A percentile compares a stretch with the other conserved stretches of the same genome.
These are phyloP conservation scores for Aspergillus hortae DNA, from an alignment of 2,329 filamentous ascomycete species.

Conservation along the genomic window DNA sequence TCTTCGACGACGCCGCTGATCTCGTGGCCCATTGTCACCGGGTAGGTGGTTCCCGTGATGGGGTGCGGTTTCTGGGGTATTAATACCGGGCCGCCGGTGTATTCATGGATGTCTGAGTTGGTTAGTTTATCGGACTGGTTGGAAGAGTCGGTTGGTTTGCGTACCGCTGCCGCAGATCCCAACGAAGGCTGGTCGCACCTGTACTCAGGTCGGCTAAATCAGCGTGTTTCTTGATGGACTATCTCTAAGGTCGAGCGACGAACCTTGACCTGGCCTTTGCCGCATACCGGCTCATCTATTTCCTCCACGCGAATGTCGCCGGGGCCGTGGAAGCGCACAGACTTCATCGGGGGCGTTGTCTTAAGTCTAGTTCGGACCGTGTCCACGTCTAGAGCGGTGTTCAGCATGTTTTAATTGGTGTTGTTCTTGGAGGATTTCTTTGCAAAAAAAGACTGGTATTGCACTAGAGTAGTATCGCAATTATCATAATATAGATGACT, in stretches of 20 bases:
- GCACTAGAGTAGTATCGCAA: not conserved
- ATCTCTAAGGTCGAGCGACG: not conserved
- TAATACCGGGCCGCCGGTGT: slow-evolving; percentile 47
- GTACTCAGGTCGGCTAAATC: not conserved
- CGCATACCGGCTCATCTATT: slow-evolving; percentile 37
- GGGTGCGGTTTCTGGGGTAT: slow-evolving; percentile 53
- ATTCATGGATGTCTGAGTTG: slow-evolving; percentile 49
- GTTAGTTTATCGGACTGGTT: not conserved
- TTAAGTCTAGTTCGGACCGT: slow-evolving; percentile 3
- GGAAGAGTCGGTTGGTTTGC: not conserved
- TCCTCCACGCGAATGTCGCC: slow-evolving; percentile 35
- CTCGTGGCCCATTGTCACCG: slow-evolving; percentile 63
- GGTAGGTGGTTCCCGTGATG: slow-evolving; percentile 55
- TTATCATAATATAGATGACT: too few species aligned
- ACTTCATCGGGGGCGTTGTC: slow-evolving; percentile 23
- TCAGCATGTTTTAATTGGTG: not conserved
- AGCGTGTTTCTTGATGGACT: not conserved
- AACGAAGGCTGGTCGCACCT: slow-evolving; percentile 30
- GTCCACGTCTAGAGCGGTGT: slow-evolving; percentile 3
- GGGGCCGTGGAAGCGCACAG: slow-evolving; percentile 35
- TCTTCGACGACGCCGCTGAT: slow-evolving; percentile 60
- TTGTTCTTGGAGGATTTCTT: not conserved
- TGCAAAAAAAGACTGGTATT: not conserved
- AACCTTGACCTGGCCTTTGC: slow-evolving; percentile 50
- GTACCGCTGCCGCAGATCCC: slow-evolving; percentile 34